Evolutionary conservation across 1,284 basidiomycete species (phyloP).

Genomic region (Trichosporon sp.): DNA sequence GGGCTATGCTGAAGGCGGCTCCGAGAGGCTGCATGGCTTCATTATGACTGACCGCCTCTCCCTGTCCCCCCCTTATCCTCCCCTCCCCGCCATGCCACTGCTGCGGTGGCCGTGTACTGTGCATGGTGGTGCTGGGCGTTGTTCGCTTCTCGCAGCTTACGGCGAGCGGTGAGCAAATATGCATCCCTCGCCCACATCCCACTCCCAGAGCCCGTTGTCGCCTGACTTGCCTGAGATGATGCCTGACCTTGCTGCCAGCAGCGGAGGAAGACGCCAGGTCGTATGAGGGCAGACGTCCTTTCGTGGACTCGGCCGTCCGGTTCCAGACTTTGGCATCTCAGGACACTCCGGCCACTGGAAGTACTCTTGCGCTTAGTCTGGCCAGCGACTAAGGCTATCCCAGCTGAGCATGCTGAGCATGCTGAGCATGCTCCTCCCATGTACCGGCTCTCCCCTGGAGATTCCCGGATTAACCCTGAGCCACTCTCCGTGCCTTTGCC

Average conservation of each 20-base stretch:
- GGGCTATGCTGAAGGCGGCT: not conserved
- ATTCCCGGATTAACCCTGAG: not conserved
- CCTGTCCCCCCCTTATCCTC: not conserved
- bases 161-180: not conserved
- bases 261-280: not conserved
- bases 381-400: not conserved
- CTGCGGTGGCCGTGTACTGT: not conserved
- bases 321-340: constrained; percentile 8
- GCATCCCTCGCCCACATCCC: not conserved
- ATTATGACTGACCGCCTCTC: not conserved
- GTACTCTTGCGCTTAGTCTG: not conserved
- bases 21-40: not conserved
- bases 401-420: not conserved
- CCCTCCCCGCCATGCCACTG: too few relatives aligned
- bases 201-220: not conserved
- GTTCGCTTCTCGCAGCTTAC: not conserved
- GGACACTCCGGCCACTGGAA: not conserved
- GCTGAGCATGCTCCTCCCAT: not conserved
- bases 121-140: not conserved
- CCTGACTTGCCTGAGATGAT: not conserved
- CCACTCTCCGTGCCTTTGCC: not conserved
- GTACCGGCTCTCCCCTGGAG: constrained; percentile 3
- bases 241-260: not conserved
- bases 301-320: not conserved
- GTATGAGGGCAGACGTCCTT: not conserved